Conservation (phyloP, 2,329 filamentous ascomycete species). For the Talaromyces albobiverticillius region DNA sequence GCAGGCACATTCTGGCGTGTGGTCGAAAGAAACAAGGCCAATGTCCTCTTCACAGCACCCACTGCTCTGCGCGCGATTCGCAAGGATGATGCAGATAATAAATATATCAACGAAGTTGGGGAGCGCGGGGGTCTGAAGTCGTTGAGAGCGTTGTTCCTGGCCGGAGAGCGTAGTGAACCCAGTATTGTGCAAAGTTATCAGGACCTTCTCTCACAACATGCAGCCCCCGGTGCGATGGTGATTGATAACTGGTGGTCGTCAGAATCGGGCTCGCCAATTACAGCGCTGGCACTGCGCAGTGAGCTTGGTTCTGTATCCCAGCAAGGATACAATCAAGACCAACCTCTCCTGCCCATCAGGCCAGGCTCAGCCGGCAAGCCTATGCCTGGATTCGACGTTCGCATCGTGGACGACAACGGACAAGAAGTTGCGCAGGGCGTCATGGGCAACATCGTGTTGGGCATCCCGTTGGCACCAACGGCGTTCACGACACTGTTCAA, state of each 20-base stretch:
- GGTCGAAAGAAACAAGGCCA: slow-evolving; percentile 80
- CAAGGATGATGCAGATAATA: slow-evolving; percentile 76
- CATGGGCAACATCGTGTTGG: slow-evolving; percentile 92
- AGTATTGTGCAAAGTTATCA: slow-evolving; percentile 81
- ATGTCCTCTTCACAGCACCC: slow-evolving; percentile 79
- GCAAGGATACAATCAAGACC: neutral
- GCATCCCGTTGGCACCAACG: slow-evolving; percentile 76
- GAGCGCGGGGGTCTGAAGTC: slow-evolving; percentile 67
- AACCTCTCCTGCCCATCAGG: slow-evolving; percentile 59
- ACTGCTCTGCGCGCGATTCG: slow-evolving; percentile 84
- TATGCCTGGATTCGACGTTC: slow-evolving; percentile 87
- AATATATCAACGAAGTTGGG: slow-evolving; percentile 62
- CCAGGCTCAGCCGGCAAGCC: slow-evolving; percentile 87
- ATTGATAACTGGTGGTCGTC: slow-evolving; percentile 75
- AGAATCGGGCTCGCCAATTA: slow-evolving; percentile 67
- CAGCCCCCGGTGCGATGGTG: slow-evolving; percentile 60
- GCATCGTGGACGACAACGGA: slow-evolving; percentile 77
- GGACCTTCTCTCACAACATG: slow-evolving; percentile 65
- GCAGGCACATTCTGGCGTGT: slow-evolving; percentile 87
- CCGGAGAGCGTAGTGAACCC: slow-evolving; percentile 85
- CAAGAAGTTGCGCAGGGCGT: slow-evolving; percentile 65
- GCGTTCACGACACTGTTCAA: slow-evolving; percentile 83
- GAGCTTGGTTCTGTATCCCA: slow-evolving; percentile 53
- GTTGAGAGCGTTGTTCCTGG: slow-evolving; percentile 75
- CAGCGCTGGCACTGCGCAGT: slow-evolving; percentile 63